phyloP scores from a whole-genome alignment of 306 rosid genomes.

The Citrullus amarus region DNA sequence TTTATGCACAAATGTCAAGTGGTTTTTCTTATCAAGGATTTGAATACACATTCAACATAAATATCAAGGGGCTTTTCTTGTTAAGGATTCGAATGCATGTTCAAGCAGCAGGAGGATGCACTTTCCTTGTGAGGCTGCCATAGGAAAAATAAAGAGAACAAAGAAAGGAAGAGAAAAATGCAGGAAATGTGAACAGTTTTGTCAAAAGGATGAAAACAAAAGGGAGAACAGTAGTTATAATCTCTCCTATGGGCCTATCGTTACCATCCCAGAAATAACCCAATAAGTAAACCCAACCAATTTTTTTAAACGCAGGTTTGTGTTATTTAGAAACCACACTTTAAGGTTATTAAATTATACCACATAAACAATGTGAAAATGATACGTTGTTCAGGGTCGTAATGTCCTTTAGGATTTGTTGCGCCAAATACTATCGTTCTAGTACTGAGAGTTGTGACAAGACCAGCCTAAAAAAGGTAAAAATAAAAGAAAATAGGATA shows the following conservation, averaged over 20 bases:
- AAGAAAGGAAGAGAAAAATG: not conserved
- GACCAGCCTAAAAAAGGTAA: conserved; percentile 61
- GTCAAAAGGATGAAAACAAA: not conserved
- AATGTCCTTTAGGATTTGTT: conserved; percentile 94
- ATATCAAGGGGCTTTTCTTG: not conserved
- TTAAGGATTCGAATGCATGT: not conserved
- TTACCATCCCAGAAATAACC: not conserved
- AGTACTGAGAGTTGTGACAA: conserved; percentile 90
- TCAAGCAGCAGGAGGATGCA: not conserved
- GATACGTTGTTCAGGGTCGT: conserved; percentile 94
- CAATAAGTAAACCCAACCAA: not conserved
- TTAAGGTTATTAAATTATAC: not conserved
- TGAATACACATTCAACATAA: no score
- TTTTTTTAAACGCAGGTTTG: not conserved
- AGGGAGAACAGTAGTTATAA: not conserved
- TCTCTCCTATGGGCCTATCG: not conserved
- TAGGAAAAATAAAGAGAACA: not conserved
- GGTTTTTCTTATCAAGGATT: not conserved
- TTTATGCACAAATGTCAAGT: not conserved
- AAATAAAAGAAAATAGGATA: not conserved
- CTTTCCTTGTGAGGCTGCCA: not conserved
- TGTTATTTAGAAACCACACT: not conserved
- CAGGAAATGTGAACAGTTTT: not conserved
- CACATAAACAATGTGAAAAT: conserved; percentile 12
- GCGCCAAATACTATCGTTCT: conserved; percentile 92